Evolutionary conservation across 176 grass and related monocot species (phyloP).

Genomic region (Aegilops longissima): DNA sequence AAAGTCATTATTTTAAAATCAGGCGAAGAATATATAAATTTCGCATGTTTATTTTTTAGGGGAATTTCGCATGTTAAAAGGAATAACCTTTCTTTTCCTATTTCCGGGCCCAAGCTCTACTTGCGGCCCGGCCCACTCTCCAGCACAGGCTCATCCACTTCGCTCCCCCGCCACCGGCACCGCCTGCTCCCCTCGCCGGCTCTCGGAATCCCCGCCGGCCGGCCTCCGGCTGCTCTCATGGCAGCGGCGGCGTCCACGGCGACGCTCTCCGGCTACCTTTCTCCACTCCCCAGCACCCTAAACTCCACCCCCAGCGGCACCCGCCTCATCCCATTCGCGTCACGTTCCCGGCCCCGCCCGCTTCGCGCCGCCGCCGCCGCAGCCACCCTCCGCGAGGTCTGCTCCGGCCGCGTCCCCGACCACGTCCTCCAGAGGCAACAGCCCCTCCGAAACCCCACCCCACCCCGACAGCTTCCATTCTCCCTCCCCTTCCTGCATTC

Average conservation of each 20-base stretch:
- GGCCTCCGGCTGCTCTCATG: background rate
- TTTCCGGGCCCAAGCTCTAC: background rate
- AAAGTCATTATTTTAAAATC: too few species aligned
- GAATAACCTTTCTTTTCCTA: background rate
- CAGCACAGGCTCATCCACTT: background rate
- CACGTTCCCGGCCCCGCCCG: background rate
- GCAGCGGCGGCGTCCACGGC: background rate
- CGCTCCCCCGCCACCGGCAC: background rate
- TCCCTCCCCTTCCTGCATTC: background rate
- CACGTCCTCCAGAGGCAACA: slow-evolving; percentile 64
- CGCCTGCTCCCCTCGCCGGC: background rate
- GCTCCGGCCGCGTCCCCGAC: slow-evolving; percentile 59
- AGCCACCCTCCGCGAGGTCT: slow-evolving; percentile 68
- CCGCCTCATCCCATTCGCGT: background rate
- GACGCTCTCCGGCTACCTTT: background rate
- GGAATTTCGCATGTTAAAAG: too few species aligned
- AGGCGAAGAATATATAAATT: too few species aligned
- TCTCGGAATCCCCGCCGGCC: background rate
- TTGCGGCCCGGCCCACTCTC: background rate
- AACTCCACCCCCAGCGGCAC: background rate
- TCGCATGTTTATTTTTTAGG: too few species aligned
- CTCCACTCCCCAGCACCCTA: background rate
- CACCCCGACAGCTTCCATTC: background rate
- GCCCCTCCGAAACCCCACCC: background rate
- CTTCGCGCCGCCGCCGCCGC: slow-evolving; percentile 14